Percentiles rank a stretch among this genome's conserved stretches.
These are phyloP conservation scores for Monosiga brevicollis DNA, from an alignment of 78 protist species.

Conservation along the genomic window DNA sequence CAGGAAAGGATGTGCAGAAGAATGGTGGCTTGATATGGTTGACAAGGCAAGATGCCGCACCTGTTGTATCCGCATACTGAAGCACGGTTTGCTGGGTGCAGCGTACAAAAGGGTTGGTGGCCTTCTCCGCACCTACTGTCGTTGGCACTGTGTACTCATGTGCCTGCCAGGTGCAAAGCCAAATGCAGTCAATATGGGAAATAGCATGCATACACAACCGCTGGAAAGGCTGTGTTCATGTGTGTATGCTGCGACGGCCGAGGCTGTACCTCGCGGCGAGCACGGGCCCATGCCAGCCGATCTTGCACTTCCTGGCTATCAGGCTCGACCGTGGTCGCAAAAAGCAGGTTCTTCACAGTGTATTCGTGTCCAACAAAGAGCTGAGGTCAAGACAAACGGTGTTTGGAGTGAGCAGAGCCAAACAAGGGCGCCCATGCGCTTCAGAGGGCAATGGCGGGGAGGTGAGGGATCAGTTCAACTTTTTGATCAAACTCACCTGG, in stretches of 20 bases:
- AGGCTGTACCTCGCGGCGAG: background rate
- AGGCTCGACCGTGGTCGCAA: slow-evolving; percentile 53
- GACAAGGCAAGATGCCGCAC: background rate
- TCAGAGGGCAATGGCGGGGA: no score
- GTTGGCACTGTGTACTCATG: slow-evolving; percentile 60
- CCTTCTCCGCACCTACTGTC: slow-evolving; percentile 42
- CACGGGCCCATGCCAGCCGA: slow-evolving; percentile 19
- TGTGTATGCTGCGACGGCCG: no score
- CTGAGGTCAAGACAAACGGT: no score
- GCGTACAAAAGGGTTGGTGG: slow-evolving; percentile 56
- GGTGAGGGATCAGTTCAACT: no score
- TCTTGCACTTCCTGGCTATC: slow-evolving; percentile 18
- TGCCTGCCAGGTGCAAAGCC: no score
- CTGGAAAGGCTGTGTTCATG: no score
- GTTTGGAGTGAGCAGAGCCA: no score
- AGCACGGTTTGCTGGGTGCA: background rate
- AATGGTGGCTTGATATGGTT: no score
- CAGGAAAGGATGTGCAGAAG: no score
- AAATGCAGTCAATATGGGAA: no score
- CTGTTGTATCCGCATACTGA: background rate
- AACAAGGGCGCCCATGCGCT: no score
- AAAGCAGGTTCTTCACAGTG: slow-evolving; percentile 46
- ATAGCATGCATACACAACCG: no score
- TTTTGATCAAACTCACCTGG: background rate
- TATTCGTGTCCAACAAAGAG: slow-evolving; percentile 67